Evolutionary conservation across 345 rosid species (phyloP).

Genomic region (Brassica cretica): DNA sequence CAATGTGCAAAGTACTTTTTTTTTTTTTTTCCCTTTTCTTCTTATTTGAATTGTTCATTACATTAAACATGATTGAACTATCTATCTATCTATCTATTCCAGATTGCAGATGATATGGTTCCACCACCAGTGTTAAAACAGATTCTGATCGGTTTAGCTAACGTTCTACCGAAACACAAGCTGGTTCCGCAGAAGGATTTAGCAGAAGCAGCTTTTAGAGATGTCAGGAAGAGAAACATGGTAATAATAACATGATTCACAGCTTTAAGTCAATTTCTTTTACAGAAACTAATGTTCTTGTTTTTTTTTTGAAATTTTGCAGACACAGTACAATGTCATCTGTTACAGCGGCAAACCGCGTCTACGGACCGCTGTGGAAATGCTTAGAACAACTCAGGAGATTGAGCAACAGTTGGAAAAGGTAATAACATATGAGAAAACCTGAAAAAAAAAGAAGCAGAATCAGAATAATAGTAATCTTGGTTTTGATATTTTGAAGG

Average conservation of each 20-base stretch:
- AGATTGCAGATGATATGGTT: slow-evolving; percentile 91
- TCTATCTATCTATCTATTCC: not conserved
- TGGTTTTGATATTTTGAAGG: slow-evolving; percentile 43
- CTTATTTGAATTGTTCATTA: no score
- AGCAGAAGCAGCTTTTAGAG: slow-evolving; percentile 80
- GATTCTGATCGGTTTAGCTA: slow-evolving; percentile 71
- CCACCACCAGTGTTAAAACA: slow-evolving; percentile 63
- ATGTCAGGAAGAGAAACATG: slow-evolving; percentile 59
- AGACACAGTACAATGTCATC: slow-evolving; percentile 71
- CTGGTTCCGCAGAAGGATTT: slow-evolving; percentile 86
- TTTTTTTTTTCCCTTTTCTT: no score
- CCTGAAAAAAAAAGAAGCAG: not conserved
- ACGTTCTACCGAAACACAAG: slow-evolving; percentile 74
- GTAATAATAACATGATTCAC: slow-evolving; percentile 43
- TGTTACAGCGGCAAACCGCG: slow-evolving; percentile 85
- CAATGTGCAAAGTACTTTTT: slow-evolving; percentile 84
- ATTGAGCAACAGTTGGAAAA: slow-evolving; percentile 65
- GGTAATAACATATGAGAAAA: slow-evolving; percentile 39
- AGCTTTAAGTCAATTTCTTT: not conserved
- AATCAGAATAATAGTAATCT: not conserved
- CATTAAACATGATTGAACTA: slow-evolving; percentile 12
- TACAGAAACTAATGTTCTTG: not conserved
- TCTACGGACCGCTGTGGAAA: slow-evolving; percentile 67
- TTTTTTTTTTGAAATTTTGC: slow-evolving; percentile 23
- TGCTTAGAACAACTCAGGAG: slow-evolving; percentile 73